Percentiles rank a stretch among this genome's conserved stretches.
phyloP scores from a whole-genome alignment of 345 rosid genomes.

The Rhizophora mangle region DNA sequence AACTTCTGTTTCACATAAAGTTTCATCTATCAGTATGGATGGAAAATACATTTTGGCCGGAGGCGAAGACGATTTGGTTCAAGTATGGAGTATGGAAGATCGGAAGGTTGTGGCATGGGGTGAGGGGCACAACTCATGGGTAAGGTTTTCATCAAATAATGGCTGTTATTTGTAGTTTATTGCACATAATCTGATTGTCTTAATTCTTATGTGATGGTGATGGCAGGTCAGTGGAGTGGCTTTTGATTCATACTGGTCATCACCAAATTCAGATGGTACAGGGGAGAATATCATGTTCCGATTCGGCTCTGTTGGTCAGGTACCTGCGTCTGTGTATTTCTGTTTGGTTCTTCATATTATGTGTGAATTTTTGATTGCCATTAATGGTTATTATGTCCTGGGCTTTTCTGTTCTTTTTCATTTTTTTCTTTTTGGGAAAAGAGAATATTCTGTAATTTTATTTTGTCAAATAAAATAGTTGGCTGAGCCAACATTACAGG shows the following conservation, averaged over 20 bases:
- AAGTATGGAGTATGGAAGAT: conserved; percentile 99
- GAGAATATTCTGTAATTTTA: too few species aligned
- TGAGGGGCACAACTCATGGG: conserved; percentile 99
- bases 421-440: too few species aligned
- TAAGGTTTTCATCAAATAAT: conserved; percentile 34
- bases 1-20: conserved; percentile 16
- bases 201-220: conserved; percentile 24
- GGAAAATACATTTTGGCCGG: conserved; percentile 96
- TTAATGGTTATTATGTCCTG: not conserved
- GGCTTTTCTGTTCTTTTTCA: too few species aligned
- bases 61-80: conserved; percentile 99
- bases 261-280: conserved; percentile 80
- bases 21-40: conserved; percentile 68
- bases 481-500: too few species aligned
- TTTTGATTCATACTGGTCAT: conserved; percentile 92
- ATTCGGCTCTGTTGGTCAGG: conserved; percentile 99
- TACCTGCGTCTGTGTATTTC: conserved; percentile 21
- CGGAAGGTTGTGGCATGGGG: conserved; percentile 99
- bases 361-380: not conserved
- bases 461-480: too few species aligned
- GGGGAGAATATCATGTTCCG: conserved; percentile 88
- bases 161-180: conserved; percentile 5
- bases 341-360: not conserved
- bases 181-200: conserved; percentile 15
- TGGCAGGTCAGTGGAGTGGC: conserved; percentile 99